Evolutionary conservation across 768 basidiomycete genomes (phyloP).

Genomic region (Boletus rubropictus): DNA sequence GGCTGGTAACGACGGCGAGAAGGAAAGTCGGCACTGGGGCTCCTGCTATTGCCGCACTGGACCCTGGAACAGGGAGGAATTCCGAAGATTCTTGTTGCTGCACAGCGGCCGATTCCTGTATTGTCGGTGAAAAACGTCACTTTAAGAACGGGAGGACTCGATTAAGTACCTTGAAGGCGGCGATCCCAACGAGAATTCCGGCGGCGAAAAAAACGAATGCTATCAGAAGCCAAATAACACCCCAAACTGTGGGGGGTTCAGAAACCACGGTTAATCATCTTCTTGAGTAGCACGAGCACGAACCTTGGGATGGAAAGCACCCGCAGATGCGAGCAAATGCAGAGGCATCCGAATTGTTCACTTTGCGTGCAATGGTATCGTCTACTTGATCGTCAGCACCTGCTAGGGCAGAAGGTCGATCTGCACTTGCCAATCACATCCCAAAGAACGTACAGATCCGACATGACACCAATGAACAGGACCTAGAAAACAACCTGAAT

Average conservation of each 20-base stretch:
- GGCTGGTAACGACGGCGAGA: constrained; percentile 16
- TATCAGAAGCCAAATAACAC: constrained; percentile 78
- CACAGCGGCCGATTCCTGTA: constrained; percentile 54
- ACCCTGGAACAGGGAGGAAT: constrained; percentile 59
- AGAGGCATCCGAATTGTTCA: constrained; percentile 83
- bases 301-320: constrained; percentile 79
- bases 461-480: constrained; percentile 83
- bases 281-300: not conserved
- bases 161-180: constrained; percentile 66
- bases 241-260: constrained; percentile 59
- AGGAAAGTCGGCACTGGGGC: constrained; percentile 23
- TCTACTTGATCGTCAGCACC: constrained; percentile 37
- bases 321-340: constrained; percentile 81
- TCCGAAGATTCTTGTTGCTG: constrained; percentile 47
- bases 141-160: not conserved
- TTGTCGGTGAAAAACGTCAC: not conserved
- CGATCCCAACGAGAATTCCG: constrained; percentile 73
- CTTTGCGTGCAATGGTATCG: constrained; percentile 78
- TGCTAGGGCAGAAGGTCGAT: not conserved
- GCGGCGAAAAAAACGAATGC: constrained; percentile 70
- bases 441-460: constrained; percentile 82
- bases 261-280: not conserved
- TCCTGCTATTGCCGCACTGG: constrained; percentile 33
- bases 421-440: constrained; percentile 69
- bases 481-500: constrained; percentile 38